A percentile compares a stretch with the other conserved stretches of the same genome.
phyloP scores from a whole-genome alignment of 2,329 filamentous ascomycete species.

The Neocatenulostroma microsporum region DNA sequence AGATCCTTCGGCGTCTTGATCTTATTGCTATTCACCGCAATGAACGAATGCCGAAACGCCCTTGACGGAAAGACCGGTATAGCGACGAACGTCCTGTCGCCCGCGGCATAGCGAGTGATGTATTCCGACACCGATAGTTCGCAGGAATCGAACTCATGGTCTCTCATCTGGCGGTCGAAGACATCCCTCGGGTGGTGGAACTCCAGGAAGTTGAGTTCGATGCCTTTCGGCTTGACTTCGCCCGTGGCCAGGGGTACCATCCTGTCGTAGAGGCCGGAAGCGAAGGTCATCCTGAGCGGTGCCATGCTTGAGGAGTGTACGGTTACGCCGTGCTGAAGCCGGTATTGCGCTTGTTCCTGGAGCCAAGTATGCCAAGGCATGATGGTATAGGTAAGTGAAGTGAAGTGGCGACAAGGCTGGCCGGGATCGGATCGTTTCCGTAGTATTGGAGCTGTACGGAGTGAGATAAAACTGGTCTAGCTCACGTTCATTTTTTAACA shows the following conservation, averaged over 20 bases:
- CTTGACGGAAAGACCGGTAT: conserved; percentile 29
- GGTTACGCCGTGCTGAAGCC: no score
- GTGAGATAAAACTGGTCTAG: no score
- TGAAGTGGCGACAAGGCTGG: no score
- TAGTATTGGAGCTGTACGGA: no score
- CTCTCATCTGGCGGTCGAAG: conserved; percentile 28
- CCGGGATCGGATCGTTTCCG: no score
- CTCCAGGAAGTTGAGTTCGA: conserved; percentile 28
- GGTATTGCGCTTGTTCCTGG: no score
- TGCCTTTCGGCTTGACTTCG: conserved; percentile 23
- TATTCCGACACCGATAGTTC: conserved; percentile 28
- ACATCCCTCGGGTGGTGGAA: conserved; percentile 27
- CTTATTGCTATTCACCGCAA: conserved; percentile 26
- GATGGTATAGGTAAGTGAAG: no score
- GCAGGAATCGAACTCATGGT: conserved; percentile 25
- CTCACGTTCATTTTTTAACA: no score
- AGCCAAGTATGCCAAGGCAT: no score
- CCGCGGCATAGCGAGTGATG: conserved; percentile 22
- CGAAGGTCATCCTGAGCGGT: no score
- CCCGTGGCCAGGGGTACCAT: conserved; percentile 22
- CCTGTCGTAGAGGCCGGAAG: conserved; percentile 24
- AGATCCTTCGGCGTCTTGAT: conserved; percentile 26
- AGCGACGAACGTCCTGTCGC: conserved; percentile 23
- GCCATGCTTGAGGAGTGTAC: no score
- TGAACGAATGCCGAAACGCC: conserved; percentile 29